Base-by-base conservation (phyloP, 345 rosid genomes). In the Noccaea caerulescens region DNA sequence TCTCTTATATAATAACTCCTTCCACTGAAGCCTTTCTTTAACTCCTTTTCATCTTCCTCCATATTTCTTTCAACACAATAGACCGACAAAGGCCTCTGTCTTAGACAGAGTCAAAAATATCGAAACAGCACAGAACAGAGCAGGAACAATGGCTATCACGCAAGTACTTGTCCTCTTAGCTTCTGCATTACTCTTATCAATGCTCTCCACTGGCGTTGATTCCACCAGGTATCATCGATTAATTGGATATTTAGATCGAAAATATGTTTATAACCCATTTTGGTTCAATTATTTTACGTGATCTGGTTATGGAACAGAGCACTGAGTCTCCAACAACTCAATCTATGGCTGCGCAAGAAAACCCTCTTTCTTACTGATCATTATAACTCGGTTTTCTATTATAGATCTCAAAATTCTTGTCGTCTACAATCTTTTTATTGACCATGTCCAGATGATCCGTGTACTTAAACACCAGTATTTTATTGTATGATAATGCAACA, bases 171-270 rank as follows among this genome's bases (percentile, higher is more conserved):
- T 73, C 69, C 44, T 75, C 69, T 58, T 76, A 3, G 72, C 67
- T 58, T 64, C 74, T 63, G 72, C 85, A 74, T 72, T 82, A 72
- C 76, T 81, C 60, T 32, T 85, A 43, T 58, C 82, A 6, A 55
- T 79, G 53, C 47, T 89, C 54, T 66, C 83, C 61, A 66, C 59
- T 8, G 52, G 58, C 4, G 89, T 68, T 5, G 71, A 73, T n/a
- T 84, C 86, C 25, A 67, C 73, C n/a, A 62, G 78, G 81, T 78
- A 78, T 14, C n/a, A 37, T 8, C 38, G 12, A 43, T 50, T 14
- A 13, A 10, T 41, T 41, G 45, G 30, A 27, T 36, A 11, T 36
- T 32, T 46, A 65, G 13, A 10, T 53, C 20, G 30, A 27, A 27
- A 30, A 27, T 1, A 20, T 54, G 50, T 10, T 54, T 18, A 10